Base-by-base conservation (phyloP, 805 yeast species). In the Pichia membranifaciens region DNA sequence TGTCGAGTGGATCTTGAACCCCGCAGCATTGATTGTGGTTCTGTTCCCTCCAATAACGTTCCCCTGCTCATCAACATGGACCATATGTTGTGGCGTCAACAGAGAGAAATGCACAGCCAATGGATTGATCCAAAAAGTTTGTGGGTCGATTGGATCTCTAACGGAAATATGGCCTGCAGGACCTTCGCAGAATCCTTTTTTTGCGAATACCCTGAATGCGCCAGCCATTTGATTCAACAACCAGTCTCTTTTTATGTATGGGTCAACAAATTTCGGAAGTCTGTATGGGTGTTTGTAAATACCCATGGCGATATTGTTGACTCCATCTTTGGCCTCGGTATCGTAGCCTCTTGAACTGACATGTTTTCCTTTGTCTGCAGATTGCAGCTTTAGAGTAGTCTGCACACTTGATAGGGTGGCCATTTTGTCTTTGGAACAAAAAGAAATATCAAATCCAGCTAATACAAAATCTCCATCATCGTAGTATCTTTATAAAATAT, bases 121-220 rank as follows among this genome's bases (percentile, higher is more conserved):
- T 4, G 96, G 96, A 66, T 87, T 87, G 62, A 87, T 85, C 96
- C 95, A 87, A 63, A 87, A 87, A 3, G 91, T 84, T 39, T 72
- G 61, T 16, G 84, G 84, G 53, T 82, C 79, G 38, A 84, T 79
- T 2, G 96, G 96, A 59, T 87, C 96, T 56, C 93, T 75, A 12
- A 87, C 75, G 7, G 93, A 83, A 49, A 87, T 87, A 61, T 87
- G 96, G 18, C 96, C 96, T 0, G 95, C 88, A 20, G 79, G 64
- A 13, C 95, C 96, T 62, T 85, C 88, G 16, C 81, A 71, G 64
- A 68, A 87, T 16, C 87, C 87, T 54, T 76, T 78, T 59, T 93
- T 74, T 13, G 87, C 89, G 62, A 87, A 85, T 1, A 84, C 76
- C 51, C 95, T 73, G 70, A 87, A 87, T 1, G 91, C 90, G 29